A percentile compares a stretch with the other conserved stretches of the same genome.
Conservation (phyloP, 2,329 filamentous ascomycete species). For the Helminthosporium solani region DNA sequence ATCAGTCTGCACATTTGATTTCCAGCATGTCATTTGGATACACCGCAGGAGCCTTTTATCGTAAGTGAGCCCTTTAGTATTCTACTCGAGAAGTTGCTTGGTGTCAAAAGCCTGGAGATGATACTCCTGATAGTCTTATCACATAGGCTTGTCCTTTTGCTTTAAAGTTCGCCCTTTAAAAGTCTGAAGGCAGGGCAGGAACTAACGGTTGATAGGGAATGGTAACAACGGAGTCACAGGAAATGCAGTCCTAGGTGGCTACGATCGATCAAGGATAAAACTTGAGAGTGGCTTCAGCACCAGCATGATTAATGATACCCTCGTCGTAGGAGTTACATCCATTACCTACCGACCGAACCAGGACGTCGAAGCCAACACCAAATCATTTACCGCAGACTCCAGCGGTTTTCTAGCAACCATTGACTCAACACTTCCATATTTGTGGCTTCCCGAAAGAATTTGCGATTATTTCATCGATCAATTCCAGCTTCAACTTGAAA, state of each 20-base stretch:
- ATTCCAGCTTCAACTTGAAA: conserved; percentile 41
- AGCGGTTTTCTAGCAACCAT: conserved; percentile 33
- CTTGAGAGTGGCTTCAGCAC: conserved; percentile 17
- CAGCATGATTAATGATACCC: conserved; percentile 22
- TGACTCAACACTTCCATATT: conserved; percentile 43
- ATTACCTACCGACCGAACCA: conserved; percentile 23
- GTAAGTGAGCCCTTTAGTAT: conserved; percentile 23
- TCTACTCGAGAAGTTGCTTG: neutral
- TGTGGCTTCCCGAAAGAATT: conserved; percentile 32
- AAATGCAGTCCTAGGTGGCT: conserved; percentile 45
- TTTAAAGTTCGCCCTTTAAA: neutral
- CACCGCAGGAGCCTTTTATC: conserved; percentile 37
- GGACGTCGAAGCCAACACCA: conserved; percentile 10
- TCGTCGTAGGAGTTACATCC: conserved; percentile 30
- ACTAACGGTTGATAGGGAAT: conserved; percentile 26
- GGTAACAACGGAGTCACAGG: conserved; percentile 25
- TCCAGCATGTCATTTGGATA: conserved; percentile 37
- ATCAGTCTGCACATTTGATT: conserved; percentile 5
- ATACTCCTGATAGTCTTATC: too few relatives aligned
- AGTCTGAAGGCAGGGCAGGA: neutral
- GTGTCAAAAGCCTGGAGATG: too few relatives aligned
- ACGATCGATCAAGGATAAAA: conserved; percentile 38
- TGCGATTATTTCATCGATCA: conserved; percentile 40
- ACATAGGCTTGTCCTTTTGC: too few relatives aligned
- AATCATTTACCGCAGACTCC: conserved; percentile 9